Evolutionary conservation across 345 rosid species (phyloP).

Genomic region (Arabidopsis thaliana): TAIR10.1 NC_003076.8:15510001-15510500

Average conservation of each 20-base stretch:
- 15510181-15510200: not conserved
- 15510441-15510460: constrained; percentile 25
- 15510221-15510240: not conserved
- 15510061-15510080: constrained; percentile 28
- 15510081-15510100: constrained; percentile 3
- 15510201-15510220: not conserved
- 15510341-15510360: not conserved
- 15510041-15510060: not conserved
- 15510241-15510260: constrained; percentile 21
- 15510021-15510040: not conserved
- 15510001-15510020: constrained; percentile 21
- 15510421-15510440: constrained; percentile 12
- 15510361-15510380: not conserved
- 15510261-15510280: not conserved
- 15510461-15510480: constrained; percentile 36
- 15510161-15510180: constrained; percentile 10
- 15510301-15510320: not conserved
- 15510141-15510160: constrained; percentile 25
- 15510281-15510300: not conserved
- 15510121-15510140: constrained; percentile 38
- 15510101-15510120: constrained; percentile 1
- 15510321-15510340: not conserved
- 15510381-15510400: not conserved
- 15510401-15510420: constrained; percentile 1
- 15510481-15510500: not conserved